A percentile compares a stretch with the other conserved stretches of the same genome.
Conservation (phyloP, 129 eudicot species). For the Logfia minima region DNA sequence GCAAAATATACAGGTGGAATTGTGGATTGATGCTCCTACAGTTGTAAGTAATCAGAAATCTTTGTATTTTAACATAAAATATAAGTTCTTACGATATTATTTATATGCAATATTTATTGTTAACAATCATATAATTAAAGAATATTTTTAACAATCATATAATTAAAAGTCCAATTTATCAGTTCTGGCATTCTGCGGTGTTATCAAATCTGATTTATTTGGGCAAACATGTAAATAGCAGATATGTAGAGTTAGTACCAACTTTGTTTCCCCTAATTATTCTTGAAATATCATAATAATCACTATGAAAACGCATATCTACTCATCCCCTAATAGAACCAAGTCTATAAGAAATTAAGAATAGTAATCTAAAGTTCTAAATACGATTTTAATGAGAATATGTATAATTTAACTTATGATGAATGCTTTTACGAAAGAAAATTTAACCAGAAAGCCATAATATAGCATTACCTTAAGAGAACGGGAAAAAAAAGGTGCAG, state of each 20-base stretch:
- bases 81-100: background rate
- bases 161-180: no score
- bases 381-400: background rate
- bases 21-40: background rate
- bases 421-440: slow-evolving; percentile 14
- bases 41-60: background rate
- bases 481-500: slow-evolving; percentile 14
- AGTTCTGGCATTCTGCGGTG: no score
- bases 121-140: background rate
- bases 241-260: background rate
- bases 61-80: background rate
- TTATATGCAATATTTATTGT: background rate
- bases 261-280: background rate
- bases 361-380: background rate
- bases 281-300: background rate
- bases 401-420: background rate
- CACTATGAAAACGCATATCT: background rate
- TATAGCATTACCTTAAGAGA: slow-evolving; percentile 27
- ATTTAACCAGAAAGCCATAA: slow-evolving; percentile 2
- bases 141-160: background rate
- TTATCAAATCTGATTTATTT: no score
- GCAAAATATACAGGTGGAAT: no score
- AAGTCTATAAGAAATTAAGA: background rate
- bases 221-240: no score
- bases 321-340: background rate